Evolutionary conservation across 2,329 filamentous ascomycete genomes (phyloP).

Genomic region (Fragosphaeria purpurea): DNA sequence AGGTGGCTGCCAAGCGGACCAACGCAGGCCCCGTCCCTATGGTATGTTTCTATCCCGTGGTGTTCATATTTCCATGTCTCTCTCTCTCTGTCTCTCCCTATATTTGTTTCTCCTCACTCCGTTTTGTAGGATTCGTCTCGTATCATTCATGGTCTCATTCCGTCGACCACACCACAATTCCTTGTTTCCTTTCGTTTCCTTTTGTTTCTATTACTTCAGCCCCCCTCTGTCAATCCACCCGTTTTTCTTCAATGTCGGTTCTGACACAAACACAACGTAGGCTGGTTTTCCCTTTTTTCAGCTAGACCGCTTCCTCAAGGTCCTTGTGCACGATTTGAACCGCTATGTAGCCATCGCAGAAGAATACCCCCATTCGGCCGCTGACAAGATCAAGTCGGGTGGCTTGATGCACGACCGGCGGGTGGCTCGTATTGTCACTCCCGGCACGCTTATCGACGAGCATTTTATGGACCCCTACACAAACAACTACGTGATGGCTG

Average conservation of each 20-base stretch:
- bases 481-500: conserved; percentile 84
- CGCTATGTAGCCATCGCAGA: conserved; percentile 91
- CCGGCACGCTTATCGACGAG: conserved; percentile 93
- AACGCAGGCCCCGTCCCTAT: conserved; percentile 72
- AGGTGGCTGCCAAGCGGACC: conserved; percentile 74
- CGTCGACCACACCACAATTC: too few species aligned
- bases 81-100: not conserved
- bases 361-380: conserved; percentile 69
- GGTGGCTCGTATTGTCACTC: conserved; percentile 81
- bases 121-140: not conserved
- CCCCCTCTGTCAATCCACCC: not conserved
- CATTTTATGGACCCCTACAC: conserved; percentile 91
- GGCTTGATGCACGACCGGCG: conserved; percentile 75
- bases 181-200: too few species aligned
- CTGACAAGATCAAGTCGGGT: conserved; percentile 61
- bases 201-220: not conserved
- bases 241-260: not conserved
- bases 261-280: conserved; percentile 19
- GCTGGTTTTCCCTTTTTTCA: conserved; percentile 91
- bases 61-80: conserved; percentile 3
- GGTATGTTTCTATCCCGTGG: conserved; percentile 38
- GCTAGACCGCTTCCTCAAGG: conserved; percentile 84
- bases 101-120: not conserved
- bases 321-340: conserved; percentile 81
- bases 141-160: conserved; percentile 5